These are phyloP conservation scores for Coleophoma cylindrospora DNA, from an alignment of 2,329 filamentous ascomycete genomes.

Conservation along the genomic window DNA sequence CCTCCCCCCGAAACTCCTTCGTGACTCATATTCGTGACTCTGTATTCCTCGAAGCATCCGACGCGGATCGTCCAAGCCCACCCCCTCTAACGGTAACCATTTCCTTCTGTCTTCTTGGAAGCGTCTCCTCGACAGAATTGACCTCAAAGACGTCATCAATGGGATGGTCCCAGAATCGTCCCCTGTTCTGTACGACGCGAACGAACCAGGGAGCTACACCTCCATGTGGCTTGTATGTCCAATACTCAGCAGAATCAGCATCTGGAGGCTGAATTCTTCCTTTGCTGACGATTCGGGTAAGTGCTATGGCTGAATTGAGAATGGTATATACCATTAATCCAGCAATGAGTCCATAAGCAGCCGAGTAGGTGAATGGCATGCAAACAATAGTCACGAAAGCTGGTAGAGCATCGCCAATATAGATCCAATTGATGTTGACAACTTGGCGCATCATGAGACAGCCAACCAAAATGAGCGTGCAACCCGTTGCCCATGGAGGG, in stretches of 20 bases:
- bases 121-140: neutral
- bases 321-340: conserved; percentile 50
- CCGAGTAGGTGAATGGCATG: conserved; percentile 76
- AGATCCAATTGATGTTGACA: conserved; percentile 70
- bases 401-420: conserved; percentile 69
- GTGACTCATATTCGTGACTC: too few species aligned
- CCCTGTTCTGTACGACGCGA: conserved; percentile 9
- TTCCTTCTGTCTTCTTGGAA: neutral
- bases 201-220: conserved; percentile 54
- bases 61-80: neutral
- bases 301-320: conserved; percentile 47
- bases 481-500: conserved; percentile 73
- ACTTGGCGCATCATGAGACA: conserved; percentile 76
- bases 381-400: conserved; percentile 71
- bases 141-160: neutral
- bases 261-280: conserved; percentile 45
- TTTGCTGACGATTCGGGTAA: conserved; percentile 39
- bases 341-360: conserved; percentile 71
- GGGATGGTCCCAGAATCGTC: conserved; percentile 14
- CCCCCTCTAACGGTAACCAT: neutral
- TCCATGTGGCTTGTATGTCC: conserved; percentile 42
- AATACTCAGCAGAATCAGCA: conserved; percentile 49
- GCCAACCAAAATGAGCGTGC: conserved; percentile 67
- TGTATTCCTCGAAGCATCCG: too few species aligned
- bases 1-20: too few species aligned